Evolutionary conservation across 768 basidiomycete species (phyloP), one percentile per base, ranked within the genome.

Genomic region (Suillus clintonianus): DNA sequence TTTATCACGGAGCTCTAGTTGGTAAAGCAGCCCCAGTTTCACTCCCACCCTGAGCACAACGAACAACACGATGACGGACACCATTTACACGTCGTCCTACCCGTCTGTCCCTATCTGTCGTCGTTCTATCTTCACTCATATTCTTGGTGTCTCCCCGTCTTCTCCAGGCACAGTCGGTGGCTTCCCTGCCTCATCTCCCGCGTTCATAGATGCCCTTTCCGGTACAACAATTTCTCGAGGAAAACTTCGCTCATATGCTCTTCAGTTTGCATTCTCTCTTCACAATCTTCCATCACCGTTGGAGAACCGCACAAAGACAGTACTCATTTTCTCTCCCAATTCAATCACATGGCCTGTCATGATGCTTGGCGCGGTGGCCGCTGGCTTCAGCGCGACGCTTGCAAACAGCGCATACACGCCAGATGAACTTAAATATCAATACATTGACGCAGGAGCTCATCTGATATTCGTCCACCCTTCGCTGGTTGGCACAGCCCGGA

Each of bases 341-440:
- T 86, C 81, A 22, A 68, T 93, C 53, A 77, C 79, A 48, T 89
- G 80, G 77, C 83, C 86, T 1, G 71, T 86, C 62, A 71, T 82
- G 55, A 63, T 87, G 7, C 75, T 78, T 19, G 64, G 74, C 56
- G 74, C 76, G 71, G 79, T 89, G 48, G 89, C 92, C 0, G 89
- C 88, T 0, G 91, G 90, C 4, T 70, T 92, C 17, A 77, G 85
- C 50, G 83, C 85, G 59, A 91, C 92, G 0, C 85, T 91, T 15
- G 89, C 90, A 17, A 95, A 94, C 72, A 86, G 83, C 63, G 81
- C 82, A 0, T 95, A 92, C 69, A 89, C 86, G 5, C 72, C 86
- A 4, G 71, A 77, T 9, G 94, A 96, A 70, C 82, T 95, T 0
- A 81, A 79, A 1, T 86, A 86, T 73, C 94, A 96, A 71, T 88